Conservation (phyloP, 306 rosid species). For the Medicago truncatula region DNA sequence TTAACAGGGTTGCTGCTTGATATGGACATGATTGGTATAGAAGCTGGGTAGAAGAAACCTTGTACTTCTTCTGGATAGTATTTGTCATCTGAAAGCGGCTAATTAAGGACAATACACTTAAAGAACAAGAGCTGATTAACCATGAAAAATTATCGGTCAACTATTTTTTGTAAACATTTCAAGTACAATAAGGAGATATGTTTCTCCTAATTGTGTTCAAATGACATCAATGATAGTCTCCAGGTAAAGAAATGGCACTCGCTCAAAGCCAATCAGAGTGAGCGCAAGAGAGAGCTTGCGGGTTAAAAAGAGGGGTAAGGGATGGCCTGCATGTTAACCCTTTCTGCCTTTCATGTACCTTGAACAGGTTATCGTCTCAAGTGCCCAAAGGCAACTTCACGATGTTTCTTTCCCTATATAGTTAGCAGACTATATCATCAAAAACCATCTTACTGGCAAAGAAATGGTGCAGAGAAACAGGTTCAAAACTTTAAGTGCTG, state of each 20-base stretch:
- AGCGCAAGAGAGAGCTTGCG: not conserved
- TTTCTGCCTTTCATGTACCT: constrained; percentile 27
- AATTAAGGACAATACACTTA: constrained; percentile 60
- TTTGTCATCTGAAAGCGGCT: constrained; percentile 86
- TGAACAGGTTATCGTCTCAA: constrained; percentile 22
- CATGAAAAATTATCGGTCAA: constrained; percentile 3
- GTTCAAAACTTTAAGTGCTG: constrained; percentile 15
- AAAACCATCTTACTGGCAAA: constrained; percentile 22
- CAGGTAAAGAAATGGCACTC: constrained; percentile 25
- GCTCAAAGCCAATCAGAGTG: constrained; percentile 4
- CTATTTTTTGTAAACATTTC: constrained; percentile 30
- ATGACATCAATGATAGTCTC: constrained; percentile 24
- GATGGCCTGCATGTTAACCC: constrained; percentile 14
- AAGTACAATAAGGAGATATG: not conserved
- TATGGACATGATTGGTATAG: constrained; percentile 92
- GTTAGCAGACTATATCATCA: constrained; percentile 31
- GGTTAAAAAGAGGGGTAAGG: constrained; percentile 16
- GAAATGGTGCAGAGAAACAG: constrained; percentile 31
- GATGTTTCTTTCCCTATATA: constrained; percentile 19
- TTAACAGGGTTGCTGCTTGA: constrained; percentile 82
- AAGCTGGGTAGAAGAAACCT: constrained; percentile 98
- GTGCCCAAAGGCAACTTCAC: constrained; percentile 22
- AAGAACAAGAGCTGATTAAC: not conserved
- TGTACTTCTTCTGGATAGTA: constrained; percentile 91
- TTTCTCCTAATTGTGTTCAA: constrained; percentile 33